These are phyloP conservation scores for Chalaropsis thielavioides DNA, from an alignment of 2,329 filamentous ascomycete species.

Conservation along the genomic window DNA sequence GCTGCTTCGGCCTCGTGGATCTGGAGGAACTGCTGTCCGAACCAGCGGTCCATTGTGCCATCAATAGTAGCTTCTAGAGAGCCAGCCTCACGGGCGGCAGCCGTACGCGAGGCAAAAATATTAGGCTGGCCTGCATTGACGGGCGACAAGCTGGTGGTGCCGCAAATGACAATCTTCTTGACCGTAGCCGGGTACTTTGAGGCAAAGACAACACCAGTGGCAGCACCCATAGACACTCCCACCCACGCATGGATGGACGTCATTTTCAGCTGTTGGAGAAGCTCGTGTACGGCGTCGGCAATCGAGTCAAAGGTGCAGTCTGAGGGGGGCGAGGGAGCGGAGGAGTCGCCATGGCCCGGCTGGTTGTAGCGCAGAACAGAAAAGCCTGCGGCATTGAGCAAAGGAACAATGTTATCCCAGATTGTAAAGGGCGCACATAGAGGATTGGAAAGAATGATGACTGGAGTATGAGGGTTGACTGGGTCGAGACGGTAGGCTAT, in stretches of 20 bases:
- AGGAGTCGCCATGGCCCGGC: conserved; percentile 30
- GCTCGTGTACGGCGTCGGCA: conserved; percentile 26
- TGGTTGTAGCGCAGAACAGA: conserved; percentile 31
- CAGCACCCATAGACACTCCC: conserved; percentile 33
- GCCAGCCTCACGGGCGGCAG: conserved; percentile 25
- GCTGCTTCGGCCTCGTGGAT: conserved; percentile 25
- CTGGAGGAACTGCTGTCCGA: conserved; percentile 27
- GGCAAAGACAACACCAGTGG: conserved; percentile 28
- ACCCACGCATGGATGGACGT: conserved; percentile 28
- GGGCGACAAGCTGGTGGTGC: conserved; percentile 29
- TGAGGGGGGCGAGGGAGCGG: conserved; percentile 23
- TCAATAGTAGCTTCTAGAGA: conserved; percentile 24
- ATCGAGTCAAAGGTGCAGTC: conserved; percentile 29
- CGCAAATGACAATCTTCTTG: conserved; percentile 28
- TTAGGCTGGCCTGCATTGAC: conserved; percentile 26
- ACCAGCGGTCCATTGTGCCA: conserved; percentile 29
- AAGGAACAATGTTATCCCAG: conserved; percentile 29
- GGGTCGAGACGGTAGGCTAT: conserved; percentile 24
- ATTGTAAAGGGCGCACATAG: conserved; percentile 26
- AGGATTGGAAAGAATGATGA: conserved; percentile 29
- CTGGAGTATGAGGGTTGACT: conserved; percentile 21
- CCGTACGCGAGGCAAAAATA: conserved; percentile 26
- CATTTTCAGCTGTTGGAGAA: conserved; percentile 25
- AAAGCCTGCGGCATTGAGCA: conserved; percentile 26
- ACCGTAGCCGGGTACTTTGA: conserved; percentile 28